Evolutionary conservation across 148 eudicot genomes (phyloP).

Genomic region (Rhododendron simsii): DNA sequence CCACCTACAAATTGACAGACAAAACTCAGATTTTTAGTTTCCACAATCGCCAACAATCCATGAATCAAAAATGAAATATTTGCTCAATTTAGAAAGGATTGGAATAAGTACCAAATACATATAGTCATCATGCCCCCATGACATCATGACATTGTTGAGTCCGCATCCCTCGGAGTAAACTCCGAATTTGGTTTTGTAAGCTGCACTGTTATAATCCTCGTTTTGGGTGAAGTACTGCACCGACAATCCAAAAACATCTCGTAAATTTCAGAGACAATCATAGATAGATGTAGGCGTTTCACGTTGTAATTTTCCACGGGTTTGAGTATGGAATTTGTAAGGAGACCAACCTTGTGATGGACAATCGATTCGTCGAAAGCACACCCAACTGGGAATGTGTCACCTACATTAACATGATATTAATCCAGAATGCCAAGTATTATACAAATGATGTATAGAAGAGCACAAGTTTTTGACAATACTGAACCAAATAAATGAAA

Average conservation of each 20-base stretch:
- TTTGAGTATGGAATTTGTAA: neutral
- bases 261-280: neutral
- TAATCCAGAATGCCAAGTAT: neutral
- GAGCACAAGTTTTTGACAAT: neutral
- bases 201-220: conserved; percentile 30
- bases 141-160: conserved; percentile 49
- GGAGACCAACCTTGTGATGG: conserved; percentile 69
- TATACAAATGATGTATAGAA: neutral
- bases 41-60: neutral
- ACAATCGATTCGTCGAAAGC: conserved; percentile 76
- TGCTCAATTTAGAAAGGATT: neutral
- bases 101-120: conserved; percentile 45
- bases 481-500: neutral
- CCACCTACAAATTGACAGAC: conserved; percentile 27
- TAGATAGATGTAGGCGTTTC: neutral
- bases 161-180: conserved; percentile 43
- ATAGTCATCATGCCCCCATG: conserved; percentile 67
- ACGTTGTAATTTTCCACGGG: neutral
- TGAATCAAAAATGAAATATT: neutral
- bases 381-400: conserved; percentile 90
- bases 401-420: conserved; percentile 28
- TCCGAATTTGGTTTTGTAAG: conserved; percentile 44
- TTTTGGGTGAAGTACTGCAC: conserved; percentile 44
- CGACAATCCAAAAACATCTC: neutral
- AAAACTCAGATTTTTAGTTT: neutral